phyloP scores from a whole-genome alignment of 2,329 filamentous ascomycete species.

The Stromatinia cepivora region DNA sequence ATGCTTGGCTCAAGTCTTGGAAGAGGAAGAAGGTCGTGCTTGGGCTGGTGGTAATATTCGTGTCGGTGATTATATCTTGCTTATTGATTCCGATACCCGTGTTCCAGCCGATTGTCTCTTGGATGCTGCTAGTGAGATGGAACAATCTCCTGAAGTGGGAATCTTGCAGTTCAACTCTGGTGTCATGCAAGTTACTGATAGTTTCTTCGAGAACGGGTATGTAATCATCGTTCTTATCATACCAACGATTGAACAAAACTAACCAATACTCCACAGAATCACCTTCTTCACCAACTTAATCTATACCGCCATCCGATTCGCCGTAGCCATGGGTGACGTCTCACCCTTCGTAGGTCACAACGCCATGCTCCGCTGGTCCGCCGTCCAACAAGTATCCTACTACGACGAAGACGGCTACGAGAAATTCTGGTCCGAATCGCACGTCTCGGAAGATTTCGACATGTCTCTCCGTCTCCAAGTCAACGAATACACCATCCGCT shows the following conservation, averaged over 20 bases:
- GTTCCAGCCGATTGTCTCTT: conserved; percentile 76
- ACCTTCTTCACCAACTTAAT: conserved; percentile 74
- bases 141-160: conserved; percentile 73
- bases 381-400: conserved; percentile 72
- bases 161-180: conserved; percentile 77
- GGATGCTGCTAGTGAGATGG: conserved; percentile 80
- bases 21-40: conserved; percentile 63
- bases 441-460: conserved; percentile 80
- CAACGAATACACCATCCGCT: conserved; percentile 69
- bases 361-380: conserved; percentile 72
- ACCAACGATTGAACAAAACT: not conserved
- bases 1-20: conserved; percentile 64
- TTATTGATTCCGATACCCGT: conserved; percentile 79
- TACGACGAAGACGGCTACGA: conserved; percentile 69
- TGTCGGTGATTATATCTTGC: conserved; percentile 77
- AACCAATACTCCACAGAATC: conserved; percentile 43
- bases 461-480: conserved; percentile 77
- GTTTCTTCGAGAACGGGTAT: conserved; percentile 65
- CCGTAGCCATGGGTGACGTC: conserved; percentile 75
- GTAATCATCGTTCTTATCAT: not conserved
- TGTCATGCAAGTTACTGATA: conserved; percentile 76
- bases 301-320: conserved; percentile 74
- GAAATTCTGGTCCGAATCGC: conserved; percentile 79
- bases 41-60: conserved; percentile 86
- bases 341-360: conserved; percentile 83